phyloP scores from a whole-genome alignment of 139 green algal species.

The Spirogloea muscicola region DNA sequence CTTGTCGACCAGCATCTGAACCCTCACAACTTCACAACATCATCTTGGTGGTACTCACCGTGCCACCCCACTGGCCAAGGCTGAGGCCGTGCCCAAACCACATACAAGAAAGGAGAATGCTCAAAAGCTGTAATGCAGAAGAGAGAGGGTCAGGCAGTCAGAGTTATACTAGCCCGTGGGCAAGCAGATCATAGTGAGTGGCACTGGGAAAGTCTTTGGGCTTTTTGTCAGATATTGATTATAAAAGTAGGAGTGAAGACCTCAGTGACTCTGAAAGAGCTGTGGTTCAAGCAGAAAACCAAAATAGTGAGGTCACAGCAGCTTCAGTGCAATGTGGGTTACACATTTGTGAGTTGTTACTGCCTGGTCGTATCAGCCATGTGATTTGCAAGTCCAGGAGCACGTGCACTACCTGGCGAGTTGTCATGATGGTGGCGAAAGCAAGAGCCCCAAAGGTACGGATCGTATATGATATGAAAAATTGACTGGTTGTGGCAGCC shows the following conservation, averaged over 20 bases:
- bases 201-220: background rate
- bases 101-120: conserved; percentile 81
- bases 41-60: conserved; percentile 2
- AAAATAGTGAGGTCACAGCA: background rate
- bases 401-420: conserved; percentile 56
- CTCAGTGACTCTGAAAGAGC: no score
- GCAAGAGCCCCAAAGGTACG: conserved; percentile 72
- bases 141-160: background rate
- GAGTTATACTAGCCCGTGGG: background rate
- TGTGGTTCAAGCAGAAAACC: no score
- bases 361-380: no score
- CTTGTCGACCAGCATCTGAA: background rate
- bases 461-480: conserved; percentile 82
- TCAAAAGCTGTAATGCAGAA: conserved; percentile 61
- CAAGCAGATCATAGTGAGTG: background rate
- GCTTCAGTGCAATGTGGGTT: no score
- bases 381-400: no score
- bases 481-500: conserved; percentile 56
- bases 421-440: conserved; percentile 94
- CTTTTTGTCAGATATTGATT: no score
- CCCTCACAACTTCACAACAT: background rate
- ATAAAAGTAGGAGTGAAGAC: background rate
- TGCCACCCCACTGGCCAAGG: conserved; percentile 52
- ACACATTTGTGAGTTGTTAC: no score
- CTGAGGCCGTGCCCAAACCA: conserved; percentile 79